These are phyloP conservation scores for Blumeria graminis DNA, from an alignment of 2,329 filamentous ascomycete genomes.

Conservation along the genomic window DNA sequence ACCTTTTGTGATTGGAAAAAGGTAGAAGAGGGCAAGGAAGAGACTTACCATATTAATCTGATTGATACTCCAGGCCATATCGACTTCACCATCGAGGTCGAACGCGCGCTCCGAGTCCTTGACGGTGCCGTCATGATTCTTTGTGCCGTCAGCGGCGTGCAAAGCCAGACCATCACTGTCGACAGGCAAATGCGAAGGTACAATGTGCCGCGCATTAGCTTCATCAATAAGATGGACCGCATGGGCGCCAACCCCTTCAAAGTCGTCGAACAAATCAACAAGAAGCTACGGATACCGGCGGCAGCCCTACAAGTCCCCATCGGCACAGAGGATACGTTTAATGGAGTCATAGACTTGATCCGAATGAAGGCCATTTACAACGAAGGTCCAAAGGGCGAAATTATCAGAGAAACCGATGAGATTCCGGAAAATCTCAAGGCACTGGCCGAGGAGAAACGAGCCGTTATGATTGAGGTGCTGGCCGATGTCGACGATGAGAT, in stretches of 20 bases:
- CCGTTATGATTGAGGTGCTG: slow-evolving; percentile 74
- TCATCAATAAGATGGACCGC: slow-evolving; percentile 99
- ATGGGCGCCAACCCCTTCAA: slow-evolving; percentile 98
- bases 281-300: slow-evolving; percentile 78
- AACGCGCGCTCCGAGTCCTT: slow-evolving; percentile 77
- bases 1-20: slow-evolving; percentile 97
- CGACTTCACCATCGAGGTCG: slow-evolving; percentile 97
- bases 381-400: slow-evolving; percentile 59
- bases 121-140: slow-evolving; percentile 97
- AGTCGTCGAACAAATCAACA: slow-evolving; percentile 90
- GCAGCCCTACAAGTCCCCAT: slow-evolving; percentile 91
- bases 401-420: slow-evolving; percentile 50
- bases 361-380: slow-evolving; percentile 87
- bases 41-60: slow-evolving; percentile 92
- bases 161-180: slow-evolving; percentile 94
- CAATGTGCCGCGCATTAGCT: slow-evolving; percentile 83
- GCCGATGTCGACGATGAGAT: slow-evolving; percentile 97
- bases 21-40: slow-evolving; percentile 57
- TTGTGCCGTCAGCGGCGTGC: slow-evolving; percentile 88
- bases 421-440: slow-evolving; percentile 58
- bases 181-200: slow-evolving; percentile 98
- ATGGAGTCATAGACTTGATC: slow-evolving; percentile 80
- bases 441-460: slow-evolving; percentile 61
- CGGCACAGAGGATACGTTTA: slow-evolving; percentile 71
- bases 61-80: slow-evolving; percentile 98